These are phyloP conservation scores for Amoebophrya sp. DNA, from an alignment of 169 alveolate species.

Conservation along the genomic window DNA sequence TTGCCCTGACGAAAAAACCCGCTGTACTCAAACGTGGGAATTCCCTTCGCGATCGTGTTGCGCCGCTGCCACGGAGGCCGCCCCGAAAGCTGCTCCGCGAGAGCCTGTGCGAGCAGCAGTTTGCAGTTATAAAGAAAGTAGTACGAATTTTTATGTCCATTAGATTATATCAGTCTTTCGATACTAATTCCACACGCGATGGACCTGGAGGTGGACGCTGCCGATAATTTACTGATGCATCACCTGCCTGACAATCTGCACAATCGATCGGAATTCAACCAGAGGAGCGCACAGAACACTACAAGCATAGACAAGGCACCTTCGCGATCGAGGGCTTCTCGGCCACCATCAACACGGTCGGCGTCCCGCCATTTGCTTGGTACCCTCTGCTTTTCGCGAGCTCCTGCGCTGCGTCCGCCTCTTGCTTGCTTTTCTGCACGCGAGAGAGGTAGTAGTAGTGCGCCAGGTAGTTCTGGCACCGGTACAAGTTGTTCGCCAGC, in stretches of 20 bases:
- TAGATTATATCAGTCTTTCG: constrained; percentile 51
- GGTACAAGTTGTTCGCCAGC: too few relatives aligned
- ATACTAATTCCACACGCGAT: constrained; percentile 26
- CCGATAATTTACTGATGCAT: too few relatives aligned
- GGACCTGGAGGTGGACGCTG: too few relatives aligned
- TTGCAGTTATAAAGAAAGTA: constrained; percentile 23
- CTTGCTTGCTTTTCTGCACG: background rate
- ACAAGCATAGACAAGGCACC: too few relatives aligned
- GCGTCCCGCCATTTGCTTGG: background rate
- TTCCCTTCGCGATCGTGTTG: background rate
- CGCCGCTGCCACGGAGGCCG: constrained; percentile 73
- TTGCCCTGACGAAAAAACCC: background rate
- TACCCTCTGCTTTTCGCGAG: background rate
- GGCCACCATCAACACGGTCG: constrained; percentile 86
- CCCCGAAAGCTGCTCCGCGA: constrained; percentile 33
- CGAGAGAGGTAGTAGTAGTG: background rate
- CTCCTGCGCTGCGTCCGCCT: background rate
- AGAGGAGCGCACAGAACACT: too few relatives aligned
- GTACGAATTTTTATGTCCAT: constrained; percentile 47
- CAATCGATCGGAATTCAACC: constrained; percentile 68
- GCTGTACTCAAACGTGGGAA: constrained; percentile 22
- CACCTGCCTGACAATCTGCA: background rate
- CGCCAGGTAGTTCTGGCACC: background rate
- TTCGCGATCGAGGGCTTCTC: constrained; percentile 95
- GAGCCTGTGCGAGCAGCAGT: too few relatives aligned